Evolutionary conservation across 2,329 filamentous ascomycete genomes (phyloP).

Genomic region (Aspergillus oerlinghausenensis): DNA sequence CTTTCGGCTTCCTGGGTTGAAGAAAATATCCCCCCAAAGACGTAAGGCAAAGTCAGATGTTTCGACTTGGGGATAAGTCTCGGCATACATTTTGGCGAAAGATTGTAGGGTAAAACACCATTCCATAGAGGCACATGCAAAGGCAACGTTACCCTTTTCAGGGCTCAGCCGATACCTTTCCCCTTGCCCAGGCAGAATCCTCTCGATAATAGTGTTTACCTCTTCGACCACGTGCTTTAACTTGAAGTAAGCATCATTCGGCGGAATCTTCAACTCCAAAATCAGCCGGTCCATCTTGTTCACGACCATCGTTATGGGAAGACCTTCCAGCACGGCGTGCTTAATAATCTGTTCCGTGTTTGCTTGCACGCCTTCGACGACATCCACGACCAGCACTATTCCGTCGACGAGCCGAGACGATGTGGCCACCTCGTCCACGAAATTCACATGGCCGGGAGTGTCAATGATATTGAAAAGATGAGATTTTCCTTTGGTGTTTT

Average conservation of each 20-base stretch:
- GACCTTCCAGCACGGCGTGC: slow-evolving; percentile 83
- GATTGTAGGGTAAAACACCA: slow-evolving; percentile 96
- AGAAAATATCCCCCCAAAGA: slow-evolving; percentile 96
- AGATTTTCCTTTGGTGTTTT: slow-evolving; percentile 85
- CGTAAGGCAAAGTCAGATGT: slow-evolving; percentile 75
- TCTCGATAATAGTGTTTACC: slow-evolving; percentile 93
- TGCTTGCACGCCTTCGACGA: slow-evolving; percentile 97
- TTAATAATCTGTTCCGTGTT: slow-evolving; percentile 98
- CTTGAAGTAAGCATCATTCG: slow-evolving; percentile 97
- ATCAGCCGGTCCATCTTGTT: slow-evolving; percentile 98
- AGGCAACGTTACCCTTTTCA: slow-evolving; percentile 97
- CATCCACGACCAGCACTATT: slow-evolving; percentile 88
- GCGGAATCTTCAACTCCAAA: slow-evolving; percentile 87
- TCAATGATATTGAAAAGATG: slow-evolving; percentile 93
- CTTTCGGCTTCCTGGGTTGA: slow-evolving; percentile 81
- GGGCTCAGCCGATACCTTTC: slow-evolving; percentile 79
- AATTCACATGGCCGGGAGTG: slow-evolving; percentile 96
- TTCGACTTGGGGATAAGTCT: slow-evolving; percentile 79
- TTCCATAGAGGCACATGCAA: slow-evolving; percentile 86
- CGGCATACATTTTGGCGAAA: slow-evolving; percentile 94
- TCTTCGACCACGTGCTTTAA: slow-evolving; percentile 98
- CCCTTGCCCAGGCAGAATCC: slow-evolving; percentile 74
- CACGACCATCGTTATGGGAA: slow-evolving; percentile 83
- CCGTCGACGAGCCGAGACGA: slow-evolving; percentile 84
- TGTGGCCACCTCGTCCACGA: slow-evolving; percentile 92